Evolutionary conservation across 345 rosid species (phyloP).

Genomic region (Salix suchowensis): DNA sequence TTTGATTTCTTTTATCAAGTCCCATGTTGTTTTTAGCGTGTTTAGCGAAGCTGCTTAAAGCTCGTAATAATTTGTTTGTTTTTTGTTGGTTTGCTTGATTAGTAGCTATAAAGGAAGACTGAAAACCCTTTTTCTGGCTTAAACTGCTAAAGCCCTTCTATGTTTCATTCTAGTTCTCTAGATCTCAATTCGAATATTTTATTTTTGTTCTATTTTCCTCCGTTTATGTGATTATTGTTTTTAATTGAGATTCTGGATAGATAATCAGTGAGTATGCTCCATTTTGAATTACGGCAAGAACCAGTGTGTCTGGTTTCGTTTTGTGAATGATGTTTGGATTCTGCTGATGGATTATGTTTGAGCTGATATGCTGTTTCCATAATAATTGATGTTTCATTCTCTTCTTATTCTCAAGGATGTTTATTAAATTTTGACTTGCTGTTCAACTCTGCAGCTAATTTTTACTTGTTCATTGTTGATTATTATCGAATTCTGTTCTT

Average conservation of each 20-base stretch:
- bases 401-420: background rate
- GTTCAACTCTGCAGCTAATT: background rate
- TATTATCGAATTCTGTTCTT: background rate
- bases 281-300: background rate
- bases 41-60: background rate
- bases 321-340: background rate
- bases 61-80: background rate
- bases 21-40: background rate
- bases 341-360: background rate
- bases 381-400: background rate
- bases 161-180: background rate
- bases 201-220: background rate
- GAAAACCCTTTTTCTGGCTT: background rate
- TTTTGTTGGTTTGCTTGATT: background rate
- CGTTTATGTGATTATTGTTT: background rate
- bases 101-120: background rate
- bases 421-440: background rate
- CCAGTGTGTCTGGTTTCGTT: background rate
- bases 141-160: background rate
- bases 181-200: background rate
- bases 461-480: background rate
- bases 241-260: background rate
- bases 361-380: background rate
- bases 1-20: background rate
- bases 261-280: background rate